phyloP scores from a whole-genome alignment of 371 early-diverging fungal genomes.

The Basidiobolus heterosporus region DNA sequence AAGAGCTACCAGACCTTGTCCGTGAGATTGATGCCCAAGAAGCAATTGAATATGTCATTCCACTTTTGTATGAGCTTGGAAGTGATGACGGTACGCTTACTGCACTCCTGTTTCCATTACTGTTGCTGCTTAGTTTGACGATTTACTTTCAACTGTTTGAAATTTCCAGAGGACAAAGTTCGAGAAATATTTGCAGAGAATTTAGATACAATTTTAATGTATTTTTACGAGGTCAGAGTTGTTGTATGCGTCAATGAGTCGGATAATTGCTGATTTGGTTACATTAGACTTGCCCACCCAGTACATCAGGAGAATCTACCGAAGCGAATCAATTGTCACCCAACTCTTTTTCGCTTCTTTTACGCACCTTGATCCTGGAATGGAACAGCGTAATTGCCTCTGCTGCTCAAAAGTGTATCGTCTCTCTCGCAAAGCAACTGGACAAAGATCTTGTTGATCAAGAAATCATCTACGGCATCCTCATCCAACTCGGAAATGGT shows the following conservation, averaged over 20 bases:
- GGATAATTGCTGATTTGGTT: too few relatives aligned
- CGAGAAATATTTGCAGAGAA: conserved; percentile 29
- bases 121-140: too few relatives aligned
- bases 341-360: conserved; percentile 14
- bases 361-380: conserved; percentile 23
- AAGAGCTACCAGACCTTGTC: conserved; percentile 19
- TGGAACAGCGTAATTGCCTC: conserved; percentile 23
- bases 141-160: background rate
- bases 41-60: conserved; percentile 25
- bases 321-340: conserved; percentile 13
- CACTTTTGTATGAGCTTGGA: conserved; percentile 22
- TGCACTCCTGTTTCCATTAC: background rate
- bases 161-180: conserved; percentile 21
- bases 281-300: background rate
- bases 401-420: conserved; percentile 22
- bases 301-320: background rate
- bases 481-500: too few relatives aligned
- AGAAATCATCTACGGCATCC: too few relatives aligned
- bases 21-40: conserved; percentile 20
- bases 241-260: too few relatives aligned
- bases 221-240: conserved; percentile 15
- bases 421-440: conserved; percentile 21
- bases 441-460: conserved; percentile 2
- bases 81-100: conserved; percentile 13
- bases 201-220: conserved; percentile 26